Conservation (phyloP, 2,329 filamentous ascomycete genomes). For the Alternaria sp. region DNA sequence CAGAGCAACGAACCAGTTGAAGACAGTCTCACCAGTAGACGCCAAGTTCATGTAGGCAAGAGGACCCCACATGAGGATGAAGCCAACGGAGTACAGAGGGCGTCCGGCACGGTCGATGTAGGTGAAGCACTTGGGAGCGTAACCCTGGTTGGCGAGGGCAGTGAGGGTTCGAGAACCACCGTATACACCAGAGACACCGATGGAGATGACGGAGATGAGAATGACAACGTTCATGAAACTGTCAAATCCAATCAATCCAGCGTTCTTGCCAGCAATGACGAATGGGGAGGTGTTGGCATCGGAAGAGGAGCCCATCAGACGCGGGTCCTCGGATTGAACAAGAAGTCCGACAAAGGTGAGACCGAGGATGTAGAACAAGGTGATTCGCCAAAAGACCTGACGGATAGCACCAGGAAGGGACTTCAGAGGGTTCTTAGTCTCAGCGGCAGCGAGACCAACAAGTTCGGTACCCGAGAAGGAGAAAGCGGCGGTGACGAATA, state of each 20-base stretch:
- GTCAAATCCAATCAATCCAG: constrained; percentile 67
- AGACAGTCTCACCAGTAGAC: constrained; percentile 61
- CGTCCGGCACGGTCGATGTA: constrained; percentile 87
- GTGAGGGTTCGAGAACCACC: constrained; percentile 66
- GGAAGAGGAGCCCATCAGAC: constrained; percentile 48
- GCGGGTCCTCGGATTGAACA: constrained; percentile 29
- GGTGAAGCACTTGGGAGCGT: constrained; percentile 77
- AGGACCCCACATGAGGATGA: constrained; percentile 74
- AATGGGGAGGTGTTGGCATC: constrained; percentile 66
- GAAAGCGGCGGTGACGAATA: constrained; percentile 71
- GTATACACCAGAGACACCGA: constrained; percentile 67
- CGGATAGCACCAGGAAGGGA: constrained; percentile 55
- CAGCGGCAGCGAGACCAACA: constrained; percentile 67
- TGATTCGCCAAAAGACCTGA: constrained; percentile 59
- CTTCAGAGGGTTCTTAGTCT: constrained; percentile 64
- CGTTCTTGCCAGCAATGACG: constrained; percentile 69
- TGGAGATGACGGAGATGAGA: constrained; percentile 66
- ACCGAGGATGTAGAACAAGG: constrained; percentile 56
- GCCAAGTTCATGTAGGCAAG: constrained; percentile 72
- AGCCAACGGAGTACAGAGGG: constrained; percentile 74
- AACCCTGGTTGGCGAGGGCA: constrained; percentile 62
- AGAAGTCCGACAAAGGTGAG: constrained; percentile 56
- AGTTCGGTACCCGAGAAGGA: constrained; percentile 70
- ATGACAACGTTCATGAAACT: constrained; percentile 74
- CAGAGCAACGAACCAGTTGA: constrained; percentile 81